These are phyloP conservation scores for Knoxdaviesia proteae DNA, from an alignment of 2,329 filamentous ascomycete genomes.

Conservation along the genomic window DNA sequence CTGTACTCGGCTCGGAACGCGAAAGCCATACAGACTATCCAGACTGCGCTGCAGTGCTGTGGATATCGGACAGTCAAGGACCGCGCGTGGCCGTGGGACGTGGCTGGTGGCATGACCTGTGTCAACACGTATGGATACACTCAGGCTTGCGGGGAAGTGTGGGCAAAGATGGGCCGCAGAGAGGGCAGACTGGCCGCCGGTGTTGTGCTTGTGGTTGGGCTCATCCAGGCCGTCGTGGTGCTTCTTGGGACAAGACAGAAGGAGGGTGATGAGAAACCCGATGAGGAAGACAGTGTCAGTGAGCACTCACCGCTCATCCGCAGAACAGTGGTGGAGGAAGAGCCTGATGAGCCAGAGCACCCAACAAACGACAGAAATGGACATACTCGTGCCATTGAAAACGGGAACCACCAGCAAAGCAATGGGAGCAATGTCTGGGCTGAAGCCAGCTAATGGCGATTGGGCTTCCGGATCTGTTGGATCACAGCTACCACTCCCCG, in stretches of 20 bases:
- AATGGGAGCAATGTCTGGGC: too few relatives aligned
- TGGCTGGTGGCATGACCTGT: conserved; percentile 17
- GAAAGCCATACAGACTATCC: conserved; percentile 32
- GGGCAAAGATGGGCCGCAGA: conserved; percentile 32
- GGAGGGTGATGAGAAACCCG: neutral
- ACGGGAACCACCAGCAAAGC: too few relatives aligned
- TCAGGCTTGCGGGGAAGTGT: conserved; percentile 28
- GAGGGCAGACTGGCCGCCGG: conserved; percentile 33
- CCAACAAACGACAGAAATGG: too few relatives aligned
- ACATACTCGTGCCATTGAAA: too few relatives aligned
- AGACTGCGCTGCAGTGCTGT: conserved; percentile 46
- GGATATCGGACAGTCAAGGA: conserved; percentile 37
- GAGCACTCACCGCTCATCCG: neutral
- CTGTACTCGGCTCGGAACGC: conserved; percentile 21
- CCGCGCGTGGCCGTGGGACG: conserved; percentile 40
- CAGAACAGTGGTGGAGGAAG: neutral
- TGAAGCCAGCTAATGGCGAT: too few relatives aligned
- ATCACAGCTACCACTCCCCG: too few relatives aligned
- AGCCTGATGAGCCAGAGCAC: neutral
- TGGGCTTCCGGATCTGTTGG: too few relatives aligned
- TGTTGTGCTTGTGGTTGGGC: conserved; percentile 28
- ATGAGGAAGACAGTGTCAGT: neutral
- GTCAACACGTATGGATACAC: conserved; percentile 21
- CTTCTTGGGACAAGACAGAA: neutral
- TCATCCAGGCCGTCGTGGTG: conserved; percentile 24